Evolutionary conservation across 108 stramenopile species (phyloP).

Genomic region (Poteriospumella lacustris): DNA sequence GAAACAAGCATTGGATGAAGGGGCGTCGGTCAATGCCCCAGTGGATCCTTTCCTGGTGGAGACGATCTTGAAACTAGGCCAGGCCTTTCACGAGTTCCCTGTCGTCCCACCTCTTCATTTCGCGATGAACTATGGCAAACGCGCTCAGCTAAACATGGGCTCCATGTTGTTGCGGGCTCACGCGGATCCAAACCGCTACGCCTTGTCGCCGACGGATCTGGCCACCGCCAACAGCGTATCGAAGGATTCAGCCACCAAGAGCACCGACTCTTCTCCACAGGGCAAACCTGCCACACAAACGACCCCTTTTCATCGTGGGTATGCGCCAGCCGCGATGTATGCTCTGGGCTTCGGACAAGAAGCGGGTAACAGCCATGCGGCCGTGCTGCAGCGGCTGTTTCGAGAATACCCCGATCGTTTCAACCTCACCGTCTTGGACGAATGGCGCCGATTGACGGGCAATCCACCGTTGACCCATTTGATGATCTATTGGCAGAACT

Average conservation of each 20-base stretch:
- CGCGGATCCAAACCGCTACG: neutral
- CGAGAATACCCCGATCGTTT: neutral
- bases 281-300: neutral
- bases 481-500: neutral
- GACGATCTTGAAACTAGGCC: neutral
- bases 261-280: too few species aligned
- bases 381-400: neutral
- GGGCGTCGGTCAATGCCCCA: neutral
- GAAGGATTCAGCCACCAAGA: too few species aligned
- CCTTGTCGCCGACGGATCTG: too few species aligned
- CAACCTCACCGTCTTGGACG: neutral
- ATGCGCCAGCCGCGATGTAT: neutral
- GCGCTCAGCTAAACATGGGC: neutral
- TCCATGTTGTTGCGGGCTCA: neutral
- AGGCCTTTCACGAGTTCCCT: neutral
- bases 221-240: too few species aligned
- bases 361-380: neutral
- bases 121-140: neutral
- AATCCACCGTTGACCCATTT: constrained; percentile 3
- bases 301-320: neutral
- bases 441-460: neutral
- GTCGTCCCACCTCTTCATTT: neutral
- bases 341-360: constrained; percentile 1
- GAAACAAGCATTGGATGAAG: neutral
- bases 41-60: neutral